Evolutionary conservation across 305 asterid genomes (phyloP), one percentile per base, ranked within the genome.

Genomic region (Nicotiana rustica): DNA sequence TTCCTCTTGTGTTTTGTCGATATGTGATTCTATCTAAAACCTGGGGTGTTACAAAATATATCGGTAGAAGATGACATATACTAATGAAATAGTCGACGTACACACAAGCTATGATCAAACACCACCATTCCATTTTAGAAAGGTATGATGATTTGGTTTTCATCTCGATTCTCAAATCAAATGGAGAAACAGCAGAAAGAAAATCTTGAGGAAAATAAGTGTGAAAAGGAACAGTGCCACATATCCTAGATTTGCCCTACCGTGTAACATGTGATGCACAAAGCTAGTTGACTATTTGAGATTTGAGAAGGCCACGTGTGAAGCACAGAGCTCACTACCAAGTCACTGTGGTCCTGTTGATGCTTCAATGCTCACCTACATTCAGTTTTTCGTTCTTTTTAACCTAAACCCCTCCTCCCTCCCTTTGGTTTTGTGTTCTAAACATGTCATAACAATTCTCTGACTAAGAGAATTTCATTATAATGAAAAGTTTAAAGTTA

Each of bases 141-240:
- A 57, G 18, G 21, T 57, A 61, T 61, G 35, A 64, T 21, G 36
- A 10, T 21, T 64, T 12, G 35, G 19, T 19, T 41, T 36, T 36
- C 56, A 67, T 18, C 6, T 19, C 6, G 35, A 21, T 25, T 52
- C 47, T 52, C 41, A 52, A 29, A 31, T 14, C 19, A 56, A 15
- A 7, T 56, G 49, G 21, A 49, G 79, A 71, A 71, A 47, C 19
- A 75, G 44, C 64, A 75, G 15, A 52, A 52, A 75, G 80, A 75
- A 75, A 75, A 52, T 52, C 17, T 75, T 14, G 79, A 52, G 65
- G 65, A 13, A 80, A 68, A 66, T 29, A 36, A 66, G 47, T 80
- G 83, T 66, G 76, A 62, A 62, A 79, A 25, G 47, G 76, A 64
- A 41, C 5, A 41, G 62, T 61, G 76, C 83, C 83, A 80, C 83